Conservation (phyloP, 805 yeast genomes). For the Nakazawaea pomicola region DNA sequence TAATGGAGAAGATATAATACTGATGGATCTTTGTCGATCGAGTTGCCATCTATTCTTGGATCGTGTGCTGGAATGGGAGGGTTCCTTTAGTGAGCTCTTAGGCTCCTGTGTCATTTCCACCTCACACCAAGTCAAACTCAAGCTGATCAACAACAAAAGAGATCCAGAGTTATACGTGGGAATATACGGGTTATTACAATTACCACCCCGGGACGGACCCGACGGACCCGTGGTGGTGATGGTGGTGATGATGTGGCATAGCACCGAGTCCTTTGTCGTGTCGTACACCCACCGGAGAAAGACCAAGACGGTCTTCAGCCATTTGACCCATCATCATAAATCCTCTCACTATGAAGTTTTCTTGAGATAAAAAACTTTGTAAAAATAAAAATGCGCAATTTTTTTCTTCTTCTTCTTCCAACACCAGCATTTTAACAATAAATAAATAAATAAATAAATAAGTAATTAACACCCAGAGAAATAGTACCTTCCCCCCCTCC, state of each 20-base stretch:
- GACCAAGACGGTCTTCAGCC: conserved; percentile 5
- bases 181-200: conserved; percentile 16
- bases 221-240: no score
- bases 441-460: not conserved
- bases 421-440: not conserved
- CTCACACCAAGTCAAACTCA: conserved; percentile 14
- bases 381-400: no score
- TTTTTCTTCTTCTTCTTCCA: not conserved
- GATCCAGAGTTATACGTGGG: conserved; percentile 21
- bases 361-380: no score
- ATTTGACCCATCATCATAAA: not conserved
- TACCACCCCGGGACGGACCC: no score
- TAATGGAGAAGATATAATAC: conserved; percentile 51
- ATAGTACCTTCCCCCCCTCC: not conserved
- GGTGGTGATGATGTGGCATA: conserved; percentile 21
- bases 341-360: not conserved
- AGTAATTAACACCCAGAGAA: not conserved
- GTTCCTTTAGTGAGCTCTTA: conserved; percentile 16
- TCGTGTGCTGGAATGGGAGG: conserved; percentile 13
- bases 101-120: conserved; percentile 15
- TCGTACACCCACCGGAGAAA: conserved; percentile 11
- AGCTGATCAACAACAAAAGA: conserved; percentile 17
- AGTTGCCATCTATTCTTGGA: conserved; percentile 19
- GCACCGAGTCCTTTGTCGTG: conserved; percentile 23
- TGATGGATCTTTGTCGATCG: conserved; percentile 34